Evolutionary conservation across 805 yeast genomes (phyloP).

Genomic region (Pichia manshurica): DNA sequence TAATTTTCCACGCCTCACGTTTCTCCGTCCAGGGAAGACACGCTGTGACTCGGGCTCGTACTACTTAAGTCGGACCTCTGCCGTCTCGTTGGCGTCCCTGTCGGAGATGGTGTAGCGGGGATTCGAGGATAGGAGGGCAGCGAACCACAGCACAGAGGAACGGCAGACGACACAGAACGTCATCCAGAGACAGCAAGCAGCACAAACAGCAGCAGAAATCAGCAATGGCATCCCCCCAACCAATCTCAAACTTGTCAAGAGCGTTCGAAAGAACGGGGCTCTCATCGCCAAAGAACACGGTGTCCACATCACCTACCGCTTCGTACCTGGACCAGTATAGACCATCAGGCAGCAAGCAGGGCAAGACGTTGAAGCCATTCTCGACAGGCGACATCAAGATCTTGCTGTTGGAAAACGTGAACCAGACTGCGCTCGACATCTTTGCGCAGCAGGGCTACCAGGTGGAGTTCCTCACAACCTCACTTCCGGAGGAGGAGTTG

Average conservation of each 20-base stretch:
- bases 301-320: conserved; percentile 73
- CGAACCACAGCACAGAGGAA: no score
- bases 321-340: conserved; percentile 57
- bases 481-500: conserved; percentile 87
- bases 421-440: conserved; percentile 83
- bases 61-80: no score
- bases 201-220: no score
- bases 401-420: conserved; percentile 85
- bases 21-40: no score
- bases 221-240: no score
- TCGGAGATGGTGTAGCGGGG: no score
- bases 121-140: no score
- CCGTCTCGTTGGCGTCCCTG: no score
- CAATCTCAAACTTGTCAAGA: conserved; percentile 49
- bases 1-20: no score
- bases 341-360: conserved; percentile 41
- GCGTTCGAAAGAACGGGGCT: conserved; percentile 45
- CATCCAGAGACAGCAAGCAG: no score
- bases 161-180: no score
- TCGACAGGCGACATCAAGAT: conserved; percentile 93
- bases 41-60: no score
- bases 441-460: conserved; percentile 91
- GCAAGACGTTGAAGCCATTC: conserved; percentile 85
- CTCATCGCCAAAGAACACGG: conserved; percentile 59
- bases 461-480: conserved; percentile 87